Base-by-base conservation (phyloP, 768 basidiomycete genomes). In the Lactarius pseudohatsudake region DNA sequence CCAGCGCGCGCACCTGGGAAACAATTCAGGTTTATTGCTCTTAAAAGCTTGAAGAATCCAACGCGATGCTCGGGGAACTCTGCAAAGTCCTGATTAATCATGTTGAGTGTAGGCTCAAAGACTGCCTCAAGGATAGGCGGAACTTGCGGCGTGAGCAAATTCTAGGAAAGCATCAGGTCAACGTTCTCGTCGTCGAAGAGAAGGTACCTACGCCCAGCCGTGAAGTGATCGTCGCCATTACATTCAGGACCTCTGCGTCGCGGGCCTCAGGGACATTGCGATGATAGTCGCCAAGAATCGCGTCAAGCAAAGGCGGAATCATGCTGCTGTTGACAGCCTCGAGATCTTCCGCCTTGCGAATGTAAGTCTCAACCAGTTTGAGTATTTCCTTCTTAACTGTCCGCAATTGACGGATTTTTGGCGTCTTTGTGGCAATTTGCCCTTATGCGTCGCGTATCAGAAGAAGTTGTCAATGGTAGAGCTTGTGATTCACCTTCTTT, bases 51-150 rank as follows among this genome's bases (percentile, higher is more conserved):
- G 84, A 94, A 99, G 85, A 99, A 96, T 62, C 95, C 96, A 47
- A 90, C 88, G 65, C 97, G 92, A 75, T 98, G 96, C 75, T 99
- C 97, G 10, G 97, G 97, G 80, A 85, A 99, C 78, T 98, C 97
- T n/a, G 96, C 81, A 71, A 98, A 96, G 81, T 99, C 96, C 82
- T 97, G 93, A 77, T 98, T 98, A 76, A 99, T 99, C 97, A 98
- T 99, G 72, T 88, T 90, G 65, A 99, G 80, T 4, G 97, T 99
- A 54, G 93, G 92, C 77, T 98, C 96, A 74, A 99, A 98, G 57
- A 98, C 93, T 11, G 96, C 95, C 73, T 98, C 96, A 59, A 99
- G 84, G 66, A 97, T 91, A 10, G 96, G 91, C 3, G 92, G 91
- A 20, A 98, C 90, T 85, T 98, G 95, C 6, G 94, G 91, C 11